A percentile compares a stretch with the other conserved stretches of the same genome.
Evolutionary conservation across 1,139 yeast genomes (phyloP).

Genomic region (Kluyveromyces sp.): DNA sequence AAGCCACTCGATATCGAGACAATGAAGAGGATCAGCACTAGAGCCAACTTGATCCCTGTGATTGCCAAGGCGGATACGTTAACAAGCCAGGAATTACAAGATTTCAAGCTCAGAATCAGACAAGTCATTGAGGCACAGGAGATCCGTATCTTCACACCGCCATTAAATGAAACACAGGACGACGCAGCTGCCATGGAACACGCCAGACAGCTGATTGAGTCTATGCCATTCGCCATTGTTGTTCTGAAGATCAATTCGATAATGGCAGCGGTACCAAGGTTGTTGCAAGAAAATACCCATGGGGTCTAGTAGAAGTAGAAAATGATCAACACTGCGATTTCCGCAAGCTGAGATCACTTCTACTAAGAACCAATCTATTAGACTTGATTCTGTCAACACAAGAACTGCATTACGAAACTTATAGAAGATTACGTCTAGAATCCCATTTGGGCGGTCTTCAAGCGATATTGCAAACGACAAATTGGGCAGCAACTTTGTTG

Average conservation of each 20-base stretch:
- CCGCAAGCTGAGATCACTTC: slow-evolving; percentile 77
- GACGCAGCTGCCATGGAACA: slow-evolving; percentile 74
- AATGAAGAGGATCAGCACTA: slow-evolving; percentile 77
- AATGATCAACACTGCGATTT: slow-evolving; percentile 95
- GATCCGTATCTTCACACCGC: slow-evolving; percentile 85
- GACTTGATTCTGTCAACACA: slow-evolving; percentile 86
- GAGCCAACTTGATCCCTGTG: slow-evolving; percentile 91
- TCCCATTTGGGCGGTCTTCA: slow-evolving; percentile 12
- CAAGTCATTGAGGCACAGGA: slow-evolving; percentile 89
- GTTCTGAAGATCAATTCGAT: slow-evolving; percentile 82
- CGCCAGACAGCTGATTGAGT: slow-evolving; percentile 73
- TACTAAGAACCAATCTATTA: slow-evolving; percentile 88
- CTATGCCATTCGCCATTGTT: slow-evolving; percentile 91
- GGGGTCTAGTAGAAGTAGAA: slow-evolving; percentile 98
- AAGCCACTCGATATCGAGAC: slow-evolving; percentile 93
- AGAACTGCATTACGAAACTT: slow-evolving; percentile 85
- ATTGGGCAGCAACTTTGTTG: slow-evolving; percentile 32
- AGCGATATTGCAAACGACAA: slow-evolving; percentile 23
- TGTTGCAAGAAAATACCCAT: slow-evolving; percentile 88
- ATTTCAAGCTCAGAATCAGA: slow-evolving; percentile 80
- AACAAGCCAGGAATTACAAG: slow-evolving; percentile 70
- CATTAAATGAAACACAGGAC: slow-evolving; percentile 46
- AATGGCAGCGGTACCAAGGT: slow-evolving; percentile 67
- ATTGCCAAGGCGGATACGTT: slow-evolving; percentile 94
- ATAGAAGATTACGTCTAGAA: slow-evolving; percentile 76